Evolutionary conservation across 2,329 filamentous ascomycete species (phyloP).

Genomic region (Ophiostoma triangulosporum): DNA sequence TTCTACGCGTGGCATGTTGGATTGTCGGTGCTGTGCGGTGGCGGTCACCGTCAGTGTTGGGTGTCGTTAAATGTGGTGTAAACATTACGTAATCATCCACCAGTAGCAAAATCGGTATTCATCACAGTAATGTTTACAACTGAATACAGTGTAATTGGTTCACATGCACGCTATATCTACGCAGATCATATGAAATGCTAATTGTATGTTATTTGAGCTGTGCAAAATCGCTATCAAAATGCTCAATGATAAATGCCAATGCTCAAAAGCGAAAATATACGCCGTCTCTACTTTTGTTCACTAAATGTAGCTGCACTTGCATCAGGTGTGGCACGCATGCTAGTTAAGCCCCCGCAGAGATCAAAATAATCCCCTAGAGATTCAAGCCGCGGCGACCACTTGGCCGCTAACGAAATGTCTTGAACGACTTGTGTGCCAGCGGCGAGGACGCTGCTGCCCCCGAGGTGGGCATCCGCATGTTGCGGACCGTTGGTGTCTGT

Average conservation of each 20-base stretch:
- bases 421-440: constrained; percentile 31
- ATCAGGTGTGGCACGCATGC: neutral
- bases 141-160: too few relatives aligned
- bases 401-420: constrained; percentile 26
- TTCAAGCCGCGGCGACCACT: neutral
- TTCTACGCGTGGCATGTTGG: neutral
- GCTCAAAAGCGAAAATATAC: neutral
- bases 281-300: neutral
- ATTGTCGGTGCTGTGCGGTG: neutral
- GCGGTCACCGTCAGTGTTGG: neutral
- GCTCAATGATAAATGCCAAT: neutral
- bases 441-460: constrained; percentile 24
- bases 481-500: constrained; percentile 41
- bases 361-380: neutral
- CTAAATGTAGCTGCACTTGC: neutral
- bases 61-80: neutral
- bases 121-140: too few relatives aligned
- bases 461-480: constrained; percentile 28
- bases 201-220: neutral
- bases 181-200: neutral
- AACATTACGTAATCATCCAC: neutral
- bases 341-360: neutral
- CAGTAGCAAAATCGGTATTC: too few relatives aligned
- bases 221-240: neutral
- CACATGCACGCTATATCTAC: too few relatives aligned